These are phyloP conservation scores for Guyanaporus albipodus DNA, from an alignment of 768 basidiomycete genomes.

Conservation along the genomic window DNA sequence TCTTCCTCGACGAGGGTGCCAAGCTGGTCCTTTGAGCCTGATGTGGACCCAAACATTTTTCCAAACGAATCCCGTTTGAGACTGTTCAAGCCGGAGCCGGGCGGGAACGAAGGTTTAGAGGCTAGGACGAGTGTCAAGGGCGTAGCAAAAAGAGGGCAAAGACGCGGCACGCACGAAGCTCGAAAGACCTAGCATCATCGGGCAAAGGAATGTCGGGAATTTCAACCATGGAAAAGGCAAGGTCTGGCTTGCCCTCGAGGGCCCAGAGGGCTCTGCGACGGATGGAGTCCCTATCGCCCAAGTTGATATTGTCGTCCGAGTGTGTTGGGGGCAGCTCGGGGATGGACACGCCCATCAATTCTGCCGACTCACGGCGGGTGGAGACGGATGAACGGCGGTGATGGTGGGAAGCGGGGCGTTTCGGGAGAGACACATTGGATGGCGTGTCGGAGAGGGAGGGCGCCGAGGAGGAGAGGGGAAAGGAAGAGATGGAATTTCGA, in stretches of 20 bases:
- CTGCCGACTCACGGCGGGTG: slow-evolving; percentile 84
- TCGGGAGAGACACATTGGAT: slow-evolving; percentile 33
- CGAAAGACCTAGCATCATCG: slow-evolving; percentile 54
- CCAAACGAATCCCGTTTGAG: slow-evolving; percentile 78
- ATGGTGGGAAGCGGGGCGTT: slow-evolving; percentile 74
- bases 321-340: slow-evolving; percentile 59
- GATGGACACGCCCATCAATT: slow-evolving; percentile 80
- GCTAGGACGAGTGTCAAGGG: slow-evolving; percentile 36
- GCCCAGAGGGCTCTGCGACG: slow-evolving; percentile 82
- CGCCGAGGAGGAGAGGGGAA: slow-evolving; percentile 2
- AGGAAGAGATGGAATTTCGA: slow-evolving; percentile 50
- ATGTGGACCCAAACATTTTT: slow-evolving; percentile 58
- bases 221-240: slow-evolving; percentile 71
- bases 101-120: slow-evolving; percentile 56
- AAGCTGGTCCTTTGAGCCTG: slow-evolving; percentile 70
- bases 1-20: slow-evolving; percentile 82
- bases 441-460: slow-evolving; percentile 35
- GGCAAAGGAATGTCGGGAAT: slow-evolving; percentile 74
- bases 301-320: slow-evolving; percentile 63
- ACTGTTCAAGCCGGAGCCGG: slow-evolving; percentile 39
- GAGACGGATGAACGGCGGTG: slow-evolving; percentile 84
- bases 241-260: slow-evolving; percentile 78
- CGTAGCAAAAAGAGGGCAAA: not conserved
- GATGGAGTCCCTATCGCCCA: slow-evolving; percentile 73
- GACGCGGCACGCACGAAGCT: slow-evolving; percentile 53